Base-by-base conservation (phyloP, 2,329 filamentous ascomycete genomes). In the Blastomyces percursus region DNA sequence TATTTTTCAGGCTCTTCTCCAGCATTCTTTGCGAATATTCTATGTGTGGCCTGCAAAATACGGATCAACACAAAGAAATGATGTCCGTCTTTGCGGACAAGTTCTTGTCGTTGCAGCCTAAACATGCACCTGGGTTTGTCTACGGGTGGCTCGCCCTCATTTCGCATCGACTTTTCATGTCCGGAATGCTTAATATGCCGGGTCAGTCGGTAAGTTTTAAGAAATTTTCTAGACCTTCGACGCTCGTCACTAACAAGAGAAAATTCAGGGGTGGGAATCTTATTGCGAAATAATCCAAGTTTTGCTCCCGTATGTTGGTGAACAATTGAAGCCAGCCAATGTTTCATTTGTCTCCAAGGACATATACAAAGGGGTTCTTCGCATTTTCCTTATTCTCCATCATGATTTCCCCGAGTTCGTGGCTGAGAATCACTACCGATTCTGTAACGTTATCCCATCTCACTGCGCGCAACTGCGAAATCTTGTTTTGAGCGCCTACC, bases 321-420 rank as follows among this genome's bases (percentile, higher is more conserved):
- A 93, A 67, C 83, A 94, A 65, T 80, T 96, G 66, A 94, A 93
- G 75, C 82, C 86, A 11, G 78, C 86, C 35, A 86, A 86, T 63
- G 82, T 91, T 19, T 81, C 86, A 3, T 80, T 84, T 42, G 82
- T 89, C 59, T 85, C 87, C 42, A 92, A 90, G 72, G 90, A 93
- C 61, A 84, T 96, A 65, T 96, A 96, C 74, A 87, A 90, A 64
- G 91, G 88, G 9, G 85, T 89, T 1, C 79, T 96, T 57, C 91
- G 95, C 71, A 84, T 96, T 64, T 78, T 97, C 61, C 79, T 96
- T 42, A 83, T 96, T 60, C 79, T 99, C 61, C 90, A 96, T 68
- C 94, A 97, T 71, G 94, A 99, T 74, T 97, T 91, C 75, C 89
- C 93, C 0, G 91, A 96, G 62, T 99, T 96, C 74, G 78, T 99